Percentiles rank a stretch among this genome's conserved stretches.
Conservation (phyloP, 352 stramenopile species). For the Plasmopara viticola region DNA sequence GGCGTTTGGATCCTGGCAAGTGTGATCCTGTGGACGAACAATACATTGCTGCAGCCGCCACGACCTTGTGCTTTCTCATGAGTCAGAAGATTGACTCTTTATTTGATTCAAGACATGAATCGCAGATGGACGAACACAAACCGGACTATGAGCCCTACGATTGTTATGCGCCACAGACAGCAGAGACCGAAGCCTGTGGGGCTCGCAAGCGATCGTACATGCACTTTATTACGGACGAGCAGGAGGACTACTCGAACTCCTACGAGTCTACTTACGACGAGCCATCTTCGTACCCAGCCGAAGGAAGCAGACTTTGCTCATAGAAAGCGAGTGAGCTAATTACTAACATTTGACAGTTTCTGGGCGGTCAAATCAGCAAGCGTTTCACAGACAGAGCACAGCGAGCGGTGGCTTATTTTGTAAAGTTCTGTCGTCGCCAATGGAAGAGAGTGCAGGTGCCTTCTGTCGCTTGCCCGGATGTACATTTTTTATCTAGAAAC, state of each 20-base stretch:
- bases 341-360: conserved; percentile 5
- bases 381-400: neutral
- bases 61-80: conserved; percentile 80
- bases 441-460: conserved; percentile 25
- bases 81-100: conserved; percentile 78
- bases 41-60: conserved; percentile 74
- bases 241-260: conserved; percentile 25
- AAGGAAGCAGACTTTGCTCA: conserved; percentile 74
- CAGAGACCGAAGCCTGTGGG: conserved; percentile 16
- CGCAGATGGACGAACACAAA: conserved; percentile 29
- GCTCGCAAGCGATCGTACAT: conserved; percentile 68
- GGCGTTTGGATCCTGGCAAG: conserved; percentile 32
- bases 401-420: neutral
- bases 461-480: conserved; percentile 22
- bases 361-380: no score
- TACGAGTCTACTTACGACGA: conserved; percentile 24
- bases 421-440: conserved; percentile 15
- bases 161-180: conserved; percentile 40
- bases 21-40: conserved; percentile 61
- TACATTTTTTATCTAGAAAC: conserved; percentile 38
- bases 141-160: conserved; percentile 67
- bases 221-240: conserved; percentile 69
- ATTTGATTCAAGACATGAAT: conserved; percentile 47
- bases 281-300: conserved; percentile 50
- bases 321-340: conserved; percentile 29